Evolutionary conservation across 1,284 basidiomycete genomes (phyloP).

Genomic region (Mycena sp.): DNA sequence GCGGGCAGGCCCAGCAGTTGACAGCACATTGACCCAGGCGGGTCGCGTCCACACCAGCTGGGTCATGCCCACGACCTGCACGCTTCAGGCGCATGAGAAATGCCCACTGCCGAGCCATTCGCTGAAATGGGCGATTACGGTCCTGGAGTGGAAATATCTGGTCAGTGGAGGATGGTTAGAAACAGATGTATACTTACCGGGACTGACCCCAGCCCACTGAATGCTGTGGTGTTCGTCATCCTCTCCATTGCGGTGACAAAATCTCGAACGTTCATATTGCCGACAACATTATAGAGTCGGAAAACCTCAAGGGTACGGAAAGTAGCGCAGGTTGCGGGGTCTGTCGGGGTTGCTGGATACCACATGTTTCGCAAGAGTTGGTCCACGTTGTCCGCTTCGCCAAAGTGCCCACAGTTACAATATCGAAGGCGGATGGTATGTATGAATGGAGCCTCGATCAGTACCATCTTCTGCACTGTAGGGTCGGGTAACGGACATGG

Average conservation of each 20-base stretch:
- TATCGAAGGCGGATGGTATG: slow-evolving; percentile 5
- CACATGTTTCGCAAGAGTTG: slow-evolving; percentile 24
- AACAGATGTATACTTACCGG: slow-evolving; percentile 9
- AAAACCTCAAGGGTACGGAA: slow-evolving; percentile 20
- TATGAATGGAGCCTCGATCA: slow-evolving; percentile 7
- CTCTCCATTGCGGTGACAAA: slow-evolving; percentile 22
- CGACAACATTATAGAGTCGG: slow-evolving; percentile 23
- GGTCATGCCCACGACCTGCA: slow-evolving; percentile 23
- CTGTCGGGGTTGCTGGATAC: slow-evolving; percentile 20
- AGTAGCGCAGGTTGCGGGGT: slow-evolving; percentile 26
- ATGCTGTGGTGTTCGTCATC: slow-evolving; percentile 12
- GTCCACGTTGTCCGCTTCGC: slow-evolving; percentile 6
- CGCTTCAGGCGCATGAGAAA: slow-evolving; percentile 20
- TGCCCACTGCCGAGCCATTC: slow-evolving; percentile 32
- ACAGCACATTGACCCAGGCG: slow-evolving; percentile 9
- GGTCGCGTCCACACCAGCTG: background rate
- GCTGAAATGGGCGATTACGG: slow-evolving; percentile 26
- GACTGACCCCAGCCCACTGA: slow-evolving; percentile 9
- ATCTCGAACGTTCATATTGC: slow-evolving; percentile 23
- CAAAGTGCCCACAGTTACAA: slow-evolving; percentile 13
- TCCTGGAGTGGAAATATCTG: slow-evolving; percentile 8
- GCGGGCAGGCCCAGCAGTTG: slow-evolving; percentile 28
- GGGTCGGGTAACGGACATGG: slow-evolving; percentile 10
- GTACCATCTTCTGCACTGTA: background rate
- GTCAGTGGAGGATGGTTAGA: background rate